Evolutionary conservation across 1,139 yeast genomes (phyloP).

Genomic region (Arxiozyma slooffiae): DNA sequence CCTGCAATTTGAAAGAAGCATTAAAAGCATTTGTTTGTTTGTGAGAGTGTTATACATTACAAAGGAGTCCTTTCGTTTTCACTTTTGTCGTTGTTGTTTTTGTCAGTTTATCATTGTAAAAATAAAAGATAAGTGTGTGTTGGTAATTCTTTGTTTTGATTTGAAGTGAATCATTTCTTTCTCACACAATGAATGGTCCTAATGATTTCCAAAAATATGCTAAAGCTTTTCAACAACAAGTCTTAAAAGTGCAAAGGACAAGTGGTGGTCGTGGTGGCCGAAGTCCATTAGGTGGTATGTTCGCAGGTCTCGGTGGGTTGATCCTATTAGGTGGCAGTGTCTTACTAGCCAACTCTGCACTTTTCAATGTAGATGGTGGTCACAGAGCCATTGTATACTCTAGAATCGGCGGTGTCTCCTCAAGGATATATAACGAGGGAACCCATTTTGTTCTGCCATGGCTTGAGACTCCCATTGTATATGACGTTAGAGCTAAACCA

Average conservation of each 20-base stretch:
- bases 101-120: too few relatives aligned
- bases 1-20: too few relatives aligned
- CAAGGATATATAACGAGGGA: conserved; percentile 85
- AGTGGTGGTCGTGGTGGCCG: conserved; percentile 27
- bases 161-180: too few relatives aligned
- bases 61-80: too few relatives aligned
- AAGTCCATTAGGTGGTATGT: conserved; percentile 48
- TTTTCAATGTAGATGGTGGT: conserved; percentile 97
- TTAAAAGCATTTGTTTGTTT: too few relatives aligned
- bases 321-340: conserved; percentile 65
- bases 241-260: conserved; percentile 23
- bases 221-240: conserved; percentile 26
- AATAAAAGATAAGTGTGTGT: too few relatives aligned
- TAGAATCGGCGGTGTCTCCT: conserved; percentile 75
- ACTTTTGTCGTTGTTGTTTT: too few relatives aligned
- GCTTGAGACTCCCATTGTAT: conserved; percentile 86
- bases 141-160: too few relatives aligned
- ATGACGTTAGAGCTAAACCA: conserved; percentile 95
- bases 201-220: conserved; percentile 30
- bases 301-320: conserved; percentile 75
- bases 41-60: too few relatives aligned
- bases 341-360: conserved; percentile 57
- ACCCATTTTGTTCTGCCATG: conserved; percentile 92
- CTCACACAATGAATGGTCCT: conserved; percentile 24
- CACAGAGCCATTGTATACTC: conserved; percentile 94